A percentile compares a stretch with the other conserved stretches of the same genome.
Conservation (phyloP, 1,284 basidiomycete species). For the Apiotrichum domesticum region DNA sequence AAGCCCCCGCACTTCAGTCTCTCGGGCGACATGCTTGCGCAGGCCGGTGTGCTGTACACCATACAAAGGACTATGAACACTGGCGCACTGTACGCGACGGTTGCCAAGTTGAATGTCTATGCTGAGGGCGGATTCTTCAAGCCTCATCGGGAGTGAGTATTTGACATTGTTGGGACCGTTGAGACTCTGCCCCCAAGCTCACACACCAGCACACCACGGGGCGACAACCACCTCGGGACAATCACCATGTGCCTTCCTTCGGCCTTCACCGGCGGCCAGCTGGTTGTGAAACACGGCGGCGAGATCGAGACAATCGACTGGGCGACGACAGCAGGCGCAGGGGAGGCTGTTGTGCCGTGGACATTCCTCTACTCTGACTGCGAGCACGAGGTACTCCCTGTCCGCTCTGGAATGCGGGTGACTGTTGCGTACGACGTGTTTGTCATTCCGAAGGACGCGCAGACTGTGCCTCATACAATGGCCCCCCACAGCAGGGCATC, state of each 20-base stretch:
- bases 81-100: conserved; percentile 1
- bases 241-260: conserved; percentile 22
- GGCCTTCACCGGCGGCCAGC: conserved; percentile 18
- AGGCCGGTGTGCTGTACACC: conserved; percentile 5
- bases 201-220: conserved; percentile 9
- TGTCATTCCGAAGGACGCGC: background rate
- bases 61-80: conserved; percentile 1
- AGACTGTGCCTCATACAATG: no score
- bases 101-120: conserved; percentile 20
- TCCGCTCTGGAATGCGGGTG: conserved; percentile 48
- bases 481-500: no score
- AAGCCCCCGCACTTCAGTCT: conserved; percentile 19
- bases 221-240: conserved; percentile 15
- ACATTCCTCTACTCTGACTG: conserved; percentile 48
- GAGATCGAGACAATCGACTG: conserved; percentile 13
- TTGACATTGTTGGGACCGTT: background rate
- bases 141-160: conserved; percentile 18
- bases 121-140: conserved; percentile 21
- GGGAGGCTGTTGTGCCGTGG: conserved; percentile 10
- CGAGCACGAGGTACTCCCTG: conserved; percentile 49
- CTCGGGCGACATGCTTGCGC: conserved; percentile 9
- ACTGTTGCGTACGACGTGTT: conserved; percentile 48
- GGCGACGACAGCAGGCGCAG: background rate
- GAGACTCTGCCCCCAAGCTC: background rate
- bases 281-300: conserved; percentile 15